Conservation (phyloP, 2,329 filamentous ascomycete genomes). For the Diaporthe sp. region DNA sequence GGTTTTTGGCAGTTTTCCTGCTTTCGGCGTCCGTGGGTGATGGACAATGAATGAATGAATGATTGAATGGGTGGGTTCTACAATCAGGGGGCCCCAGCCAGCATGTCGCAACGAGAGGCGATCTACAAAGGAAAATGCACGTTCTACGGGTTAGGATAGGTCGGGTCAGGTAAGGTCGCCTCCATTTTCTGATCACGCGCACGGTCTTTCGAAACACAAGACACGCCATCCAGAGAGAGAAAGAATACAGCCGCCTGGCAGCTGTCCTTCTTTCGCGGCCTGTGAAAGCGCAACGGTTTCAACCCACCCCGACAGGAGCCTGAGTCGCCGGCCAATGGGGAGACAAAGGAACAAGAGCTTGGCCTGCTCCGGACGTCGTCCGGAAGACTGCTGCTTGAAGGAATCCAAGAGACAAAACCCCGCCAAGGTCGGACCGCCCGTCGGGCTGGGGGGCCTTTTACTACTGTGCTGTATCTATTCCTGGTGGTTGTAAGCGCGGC, state of each 20-base stretch:
- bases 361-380: constrained; percentile 6
- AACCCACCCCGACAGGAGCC: background rate
- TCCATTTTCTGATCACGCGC: constrained; percentile 12
- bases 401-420: background rate
- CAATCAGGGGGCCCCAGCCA: background rate
- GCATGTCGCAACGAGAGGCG: background rate
- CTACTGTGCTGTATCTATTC: background rate
- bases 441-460: background rate
- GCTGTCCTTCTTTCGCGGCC: constrained; percentile 8
- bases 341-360: background rate
- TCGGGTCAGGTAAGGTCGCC: constrained; percentile 7
- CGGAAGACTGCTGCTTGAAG: constrained; percentile 4
- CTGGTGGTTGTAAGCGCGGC: constrained; percentile 22
- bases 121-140: background rate
- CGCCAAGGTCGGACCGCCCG: background rate
- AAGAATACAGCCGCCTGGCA: background rate
- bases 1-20: background rate
- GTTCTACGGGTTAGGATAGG: background rate
- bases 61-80: background rate
- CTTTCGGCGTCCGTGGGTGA: background rate
- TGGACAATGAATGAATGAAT: background rate
- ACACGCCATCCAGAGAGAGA: background rate
- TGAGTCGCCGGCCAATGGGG: constrained; percentile 11
- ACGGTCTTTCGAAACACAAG: constrained; percentile 19
- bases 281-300: constrained; percentile 7